A percentile compares a stretch with the other conserved stretches of the same genome.
These are phyloP conservation scores for Ogataea paradorogensis DNA, from an alignment of 805 yeast species.

Conservation along the genomic window DNA sequence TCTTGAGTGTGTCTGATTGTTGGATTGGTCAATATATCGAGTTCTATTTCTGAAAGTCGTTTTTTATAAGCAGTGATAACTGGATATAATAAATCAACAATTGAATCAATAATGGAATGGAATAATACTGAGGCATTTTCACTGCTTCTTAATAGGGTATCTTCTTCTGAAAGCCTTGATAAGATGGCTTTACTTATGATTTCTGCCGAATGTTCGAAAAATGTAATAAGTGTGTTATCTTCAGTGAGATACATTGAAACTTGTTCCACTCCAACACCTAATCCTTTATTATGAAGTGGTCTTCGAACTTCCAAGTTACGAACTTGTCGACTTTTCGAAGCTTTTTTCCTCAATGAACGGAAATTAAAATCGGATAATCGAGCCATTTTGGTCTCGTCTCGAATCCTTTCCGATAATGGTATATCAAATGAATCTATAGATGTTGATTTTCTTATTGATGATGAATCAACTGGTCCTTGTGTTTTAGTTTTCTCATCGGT, in stretches of 20 bases:
- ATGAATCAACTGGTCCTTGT: not conserved
- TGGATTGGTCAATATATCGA: slow-evolving; percentile 50
- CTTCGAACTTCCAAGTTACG: slow-evolving; percentile 38
- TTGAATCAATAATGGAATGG: slow-evolving; percentile 53
- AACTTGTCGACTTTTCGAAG: slow-evolving; percentile 21
- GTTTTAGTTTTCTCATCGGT: slow-evolving; percentile 9
- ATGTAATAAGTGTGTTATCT: slow-evolving; percentile 48
- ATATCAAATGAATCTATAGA: not conserved
- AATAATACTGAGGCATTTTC: slow-evolving; percentile 50
- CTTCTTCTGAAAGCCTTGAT: slow-evolving; percentile 42
- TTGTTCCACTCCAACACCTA: slow-evolving; percentile 54
- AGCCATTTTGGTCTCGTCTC: slow-evolving; percentile 29
- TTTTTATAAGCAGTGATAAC: slow-evolving; percentile 51
- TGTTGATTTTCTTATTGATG: not conserved
- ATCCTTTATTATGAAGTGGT: slow-evolving; percentile 42
- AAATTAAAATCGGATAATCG: slow-evolving; percentile 34
- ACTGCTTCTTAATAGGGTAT: slow-evolving; percentile 48
- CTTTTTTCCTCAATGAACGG: slow-evolving; percentile 13
- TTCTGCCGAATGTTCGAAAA: slow-evolving; percentile 55
- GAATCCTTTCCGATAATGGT: slow-evolving; percentile 22
- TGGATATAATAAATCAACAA: slow-evolving; percentile 53
- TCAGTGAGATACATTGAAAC: slow-evolving; percentile 47
- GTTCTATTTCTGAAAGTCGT: slow-evolving; percentile 46
- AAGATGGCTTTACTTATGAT: slow-evolving; percentile 52
- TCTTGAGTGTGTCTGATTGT: slow-evolving; percentile 49